phyloP scores from a whole-genome alignment of 2,329 filamentous ascomycete species.

The Alternaria burnsii region DNA sequence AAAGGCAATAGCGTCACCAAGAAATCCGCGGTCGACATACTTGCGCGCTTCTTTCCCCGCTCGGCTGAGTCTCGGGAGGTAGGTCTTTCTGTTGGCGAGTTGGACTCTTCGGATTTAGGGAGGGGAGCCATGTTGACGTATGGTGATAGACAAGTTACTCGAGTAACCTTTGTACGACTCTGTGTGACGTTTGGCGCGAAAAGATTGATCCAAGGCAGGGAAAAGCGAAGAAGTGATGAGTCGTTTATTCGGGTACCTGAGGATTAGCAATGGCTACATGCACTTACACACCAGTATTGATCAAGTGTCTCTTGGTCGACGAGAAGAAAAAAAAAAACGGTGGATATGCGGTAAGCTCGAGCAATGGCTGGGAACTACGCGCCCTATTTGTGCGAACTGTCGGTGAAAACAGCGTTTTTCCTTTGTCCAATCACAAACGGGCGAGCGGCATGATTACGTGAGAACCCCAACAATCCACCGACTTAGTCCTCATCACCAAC shows the following conservation, averaged over 20 bases:
- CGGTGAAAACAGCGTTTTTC: constrained; percentile 16
- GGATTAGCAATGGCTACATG: constrained; percentile 5
- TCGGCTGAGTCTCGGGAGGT: constrained; percentile 46
- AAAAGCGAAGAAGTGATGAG: not conserved
- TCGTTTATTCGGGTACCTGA: not conserved
- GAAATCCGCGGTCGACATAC: constrained; percentile 36
- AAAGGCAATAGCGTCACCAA: constrained; percentile 7
- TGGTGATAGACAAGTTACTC: constrained; percentile 1
- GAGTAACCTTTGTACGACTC: not conserved
- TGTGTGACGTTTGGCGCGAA: not conserved
- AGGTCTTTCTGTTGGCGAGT: constrained; percentile 25
- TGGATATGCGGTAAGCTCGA: constrained; percentile 5
- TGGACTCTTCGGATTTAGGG: constrained; percentile 30
- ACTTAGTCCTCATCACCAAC: constrained; percentile 6
- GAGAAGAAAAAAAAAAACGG: not conserved
- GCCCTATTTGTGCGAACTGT: constrained; percentile 14
- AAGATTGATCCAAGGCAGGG: not conserved
- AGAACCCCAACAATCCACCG: constrained; percentile 2
- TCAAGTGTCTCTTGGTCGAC: not conserved
- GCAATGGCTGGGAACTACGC: constrained; percentile 3
- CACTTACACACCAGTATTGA: constrained; percentile 10
- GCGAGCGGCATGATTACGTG: constrained; percentile 10
- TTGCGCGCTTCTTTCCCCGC: constrained; percentile 49
- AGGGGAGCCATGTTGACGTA: constrained; percentile 31
- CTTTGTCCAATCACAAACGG: constrained; percentile 11